These are phyloP conservation scores for Thermothelomyces thermophilus DNA, from an alignment of 2,329 filamentous ascomycete genomes.

Conservation along the genomic window DNA sequence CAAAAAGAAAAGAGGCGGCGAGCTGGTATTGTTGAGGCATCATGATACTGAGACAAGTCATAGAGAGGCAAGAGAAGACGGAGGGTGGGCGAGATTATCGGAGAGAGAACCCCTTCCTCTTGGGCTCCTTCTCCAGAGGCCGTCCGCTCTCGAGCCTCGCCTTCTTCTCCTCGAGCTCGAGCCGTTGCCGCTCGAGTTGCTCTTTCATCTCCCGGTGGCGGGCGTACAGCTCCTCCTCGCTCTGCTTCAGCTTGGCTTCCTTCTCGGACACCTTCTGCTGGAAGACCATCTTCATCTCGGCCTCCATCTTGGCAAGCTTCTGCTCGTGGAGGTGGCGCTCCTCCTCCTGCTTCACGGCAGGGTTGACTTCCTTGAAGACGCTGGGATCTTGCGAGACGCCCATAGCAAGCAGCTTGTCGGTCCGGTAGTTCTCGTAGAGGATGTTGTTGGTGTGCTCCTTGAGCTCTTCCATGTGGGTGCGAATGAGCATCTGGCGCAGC, in stretches of 20 bases:
- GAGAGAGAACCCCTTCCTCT: conserved; percentile 99
- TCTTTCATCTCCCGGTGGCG: conserved; percentile 99
- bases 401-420: conserved; percentile 98
- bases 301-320: conserved; percentile 99
- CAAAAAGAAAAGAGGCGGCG: conserved; percentile 48
- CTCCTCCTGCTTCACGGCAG: conserved; percentile 99
- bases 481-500: conserved; percentile 98
- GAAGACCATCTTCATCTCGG: conserved; percentile 99
- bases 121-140: conserved; percentile 94
- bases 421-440: conserved; percentile 99
- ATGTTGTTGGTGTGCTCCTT: conserved; percentile 99
- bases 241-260: conserved; percentile 99
- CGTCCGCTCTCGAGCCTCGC: conserved; percentile 86
- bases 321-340: conserved; percentile 97
- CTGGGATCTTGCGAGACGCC: conserved; percentile 97
- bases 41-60: conserved; percentile 51
- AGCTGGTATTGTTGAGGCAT: conserved; percentile 55
- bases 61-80: conserved; percentile 22
- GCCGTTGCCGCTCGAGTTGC: conserved; percentile 88
- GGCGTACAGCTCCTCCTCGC: conserved; percentile 96
- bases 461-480: conserved; percentile 99
- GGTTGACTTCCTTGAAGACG: conserved; percentile 99
- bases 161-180: conserved; percentile 99
- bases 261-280: conserved; percentile 99
- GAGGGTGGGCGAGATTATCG: conserved; percentile 55